Evolutionary conservation across 2,329 filamentous ascomycete species (phyloP).

Genomic region (Cladophialophora yegresii): DNA sequence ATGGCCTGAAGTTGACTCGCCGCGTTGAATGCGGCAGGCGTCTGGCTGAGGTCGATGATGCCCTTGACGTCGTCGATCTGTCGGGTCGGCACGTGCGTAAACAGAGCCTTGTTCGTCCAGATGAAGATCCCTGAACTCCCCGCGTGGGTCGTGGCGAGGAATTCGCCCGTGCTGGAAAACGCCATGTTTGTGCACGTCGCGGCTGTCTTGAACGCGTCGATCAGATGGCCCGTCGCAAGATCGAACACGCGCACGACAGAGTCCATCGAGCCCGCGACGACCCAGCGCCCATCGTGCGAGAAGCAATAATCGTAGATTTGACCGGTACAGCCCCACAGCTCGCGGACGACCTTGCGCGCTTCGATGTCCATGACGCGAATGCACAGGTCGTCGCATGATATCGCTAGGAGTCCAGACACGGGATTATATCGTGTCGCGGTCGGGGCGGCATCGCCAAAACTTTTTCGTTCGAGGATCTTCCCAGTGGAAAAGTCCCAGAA

Average conservation of each 20-base stretch:
- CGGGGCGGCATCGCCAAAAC: conserved; percentile 79
- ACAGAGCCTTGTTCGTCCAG: conserved; percentile 93
- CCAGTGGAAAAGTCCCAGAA: conserved; percentile 97
- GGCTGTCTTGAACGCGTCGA: conserved; percentile 82
- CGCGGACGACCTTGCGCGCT: conserved; percentile 86
- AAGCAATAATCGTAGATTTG: conserved; percentile 81
- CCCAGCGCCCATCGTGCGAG: conserved; percentile 90
- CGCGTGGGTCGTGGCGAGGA: conserved; percentile 83
- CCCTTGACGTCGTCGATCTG: conserved; percentile 80
- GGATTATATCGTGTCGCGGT: conserved; percentile 78
- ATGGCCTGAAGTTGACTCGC: conserved; percentile 75
- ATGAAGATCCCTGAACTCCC: conserved; percentile 85
- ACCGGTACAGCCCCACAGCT: conserved; percentile 79
- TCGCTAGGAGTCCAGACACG: conserved; percentile 79
- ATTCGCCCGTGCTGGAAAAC: conserved; percentile 89
- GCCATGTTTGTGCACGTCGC: conserved; percentile 79
- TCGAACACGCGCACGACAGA: conserved; percentile 87
- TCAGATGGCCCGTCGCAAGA: conserved; percentile 88
- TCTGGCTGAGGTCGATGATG: conserved; percentile 58
- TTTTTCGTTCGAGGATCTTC: conserved; percentile 73
- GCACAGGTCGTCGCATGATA: conserved; percentile 84
- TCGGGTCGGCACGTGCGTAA: conserved; percentile 81
- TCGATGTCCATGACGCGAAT: conserved; percentile 88
- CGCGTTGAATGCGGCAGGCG: conserved; percentile 70
- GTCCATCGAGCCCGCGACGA: conserved; percentile 83